phyloP scores from a whole-genome alignment of 2,329 filamentous ascomycete species.

The Penicillium hordei region DNA sequence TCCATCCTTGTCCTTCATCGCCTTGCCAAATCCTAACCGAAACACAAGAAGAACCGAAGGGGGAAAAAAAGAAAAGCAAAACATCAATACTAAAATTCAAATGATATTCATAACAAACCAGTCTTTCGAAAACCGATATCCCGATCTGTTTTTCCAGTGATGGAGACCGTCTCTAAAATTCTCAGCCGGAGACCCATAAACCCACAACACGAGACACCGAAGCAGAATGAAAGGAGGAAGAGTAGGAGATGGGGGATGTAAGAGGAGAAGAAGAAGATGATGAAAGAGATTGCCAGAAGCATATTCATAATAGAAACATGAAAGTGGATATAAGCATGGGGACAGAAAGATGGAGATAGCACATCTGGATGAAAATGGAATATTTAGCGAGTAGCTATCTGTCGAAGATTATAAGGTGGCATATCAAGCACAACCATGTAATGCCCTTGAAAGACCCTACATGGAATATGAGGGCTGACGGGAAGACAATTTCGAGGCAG shows the following conservation, averaged over 20 bases:
- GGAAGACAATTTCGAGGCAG: not conserved
- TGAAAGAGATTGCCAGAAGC: constrained; percentile 4
- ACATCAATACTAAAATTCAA: constrained; percentile 6
- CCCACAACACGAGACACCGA: constrained; percentile 23
- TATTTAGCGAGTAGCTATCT: not conserved
- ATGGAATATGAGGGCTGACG: not conserved
- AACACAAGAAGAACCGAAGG: not conserved
- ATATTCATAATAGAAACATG: constrained; percentile 11
- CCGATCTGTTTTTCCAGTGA: constrained; percentile 38
- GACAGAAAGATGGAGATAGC: not conserved
- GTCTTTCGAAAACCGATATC: constrained; percentile 19
- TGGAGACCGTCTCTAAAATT: constrained; percentile 33
- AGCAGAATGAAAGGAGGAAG: constrained; percentile 3
- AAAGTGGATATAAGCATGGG: constrained; percentile 9
- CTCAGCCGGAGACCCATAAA: constrained; percentile 29
- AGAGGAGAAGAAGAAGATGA: constrained; percentile 1
- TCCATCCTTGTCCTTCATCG: not conserved
- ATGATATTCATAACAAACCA: constrained; percentile 15
- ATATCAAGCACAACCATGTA: not conserved
- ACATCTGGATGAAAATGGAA: not conserved
- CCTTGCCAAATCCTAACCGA: not conserved
- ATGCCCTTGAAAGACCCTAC: not conserved
- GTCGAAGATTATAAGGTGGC: not conserved
- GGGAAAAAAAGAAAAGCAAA: not conserved
- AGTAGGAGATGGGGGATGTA: not conserved